Evolutionary conservation across 176 grass and related monocot species (phyloP).

Genomic region (Chloris gayana): DNA sequence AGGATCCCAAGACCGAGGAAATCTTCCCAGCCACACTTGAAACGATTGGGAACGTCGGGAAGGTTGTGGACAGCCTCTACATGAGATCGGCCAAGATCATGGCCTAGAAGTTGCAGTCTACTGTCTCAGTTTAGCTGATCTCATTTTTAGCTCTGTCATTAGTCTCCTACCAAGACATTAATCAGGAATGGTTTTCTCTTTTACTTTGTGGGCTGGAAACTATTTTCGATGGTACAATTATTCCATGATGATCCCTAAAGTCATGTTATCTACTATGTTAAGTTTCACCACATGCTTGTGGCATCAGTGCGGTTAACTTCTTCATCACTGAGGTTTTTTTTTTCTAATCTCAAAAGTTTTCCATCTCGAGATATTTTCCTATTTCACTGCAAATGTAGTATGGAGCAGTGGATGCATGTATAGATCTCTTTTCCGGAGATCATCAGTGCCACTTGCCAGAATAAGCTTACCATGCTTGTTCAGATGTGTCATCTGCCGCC

Average conservation of each 20-base stretch:
- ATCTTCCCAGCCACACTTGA: constrained; percentile 86
- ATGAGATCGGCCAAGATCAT: constrained; percentile 86
- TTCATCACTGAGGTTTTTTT: too few species aligned
- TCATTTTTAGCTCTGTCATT: constrained; percentile 14
- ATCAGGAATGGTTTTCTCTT: not conserved
- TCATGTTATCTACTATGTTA: not conserved
- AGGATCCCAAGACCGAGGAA: constrained; percentile 65
- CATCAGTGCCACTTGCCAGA: too few species aligned
- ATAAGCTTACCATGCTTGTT: too few species aligned
- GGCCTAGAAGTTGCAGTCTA: constrained; percentile 40
- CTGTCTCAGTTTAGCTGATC: not conserved
- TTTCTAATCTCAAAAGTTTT: too few species aligned
- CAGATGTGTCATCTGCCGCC: too few species aligned
- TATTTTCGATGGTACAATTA: not conserved
- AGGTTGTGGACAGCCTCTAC: constrained; percentile 82
- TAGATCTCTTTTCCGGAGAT: too few species aligned
- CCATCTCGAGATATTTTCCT: too few species aligned
- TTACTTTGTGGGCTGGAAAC: not conserved
- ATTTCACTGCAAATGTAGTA: too few species aligned
- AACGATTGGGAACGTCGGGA: constrained; percentile 73
- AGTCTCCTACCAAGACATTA: not conserved
- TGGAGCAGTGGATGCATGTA: too few species aligned
- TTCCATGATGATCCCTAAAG: not conserved
- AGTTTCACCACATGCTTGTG: not conserved
- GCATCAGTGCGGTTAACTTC: too few species aligned